phyloP scores from a whole-genome alignment of 2,329 filamentous ascomycete genomes.

The Parastagonospora avenae region DNA sequence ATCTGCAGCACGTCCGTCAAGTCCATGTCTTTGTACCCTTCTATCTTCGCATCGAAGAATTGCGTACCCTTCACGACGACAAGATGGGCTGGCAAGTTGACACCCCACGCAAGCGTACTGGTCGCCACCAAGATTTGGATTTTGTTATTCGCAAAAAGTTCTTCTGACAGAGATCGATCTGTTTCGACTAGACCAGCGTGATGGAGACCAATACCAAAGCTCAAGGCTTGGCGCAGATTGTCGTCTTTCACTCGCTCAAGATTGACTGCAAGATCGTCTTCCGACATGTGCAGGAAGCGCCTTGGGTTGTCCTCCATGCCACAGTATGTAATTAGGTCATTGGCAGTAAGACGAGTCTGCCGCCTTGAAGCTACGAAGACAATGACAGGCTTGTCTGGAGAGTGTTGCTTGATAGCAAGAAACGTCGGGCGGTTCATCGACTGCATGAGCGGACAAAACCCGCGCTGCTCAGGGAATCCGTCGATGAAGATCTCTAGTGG shows the following conservation, averaged over 20 bases:
- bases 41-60: conserved; percentile 96
- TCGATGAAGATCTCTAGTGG: conserved; percentile 97
- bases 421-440: conserved; percentile 99
- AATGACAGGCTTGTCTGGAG: conserved; percentile 94
- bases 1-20: conserved; percentile 97
- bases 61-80: conserved; percentile 98
- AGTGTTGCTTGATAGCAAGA: conserved; percentile 94
- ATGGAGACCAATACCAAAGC: conserved; percentile 95
- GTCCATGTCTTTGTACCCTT: conserved; percentile 99
- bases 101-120: conserved; percentile 95
- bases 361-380: conserved; percentile 96
- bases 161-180: conserved; percentile 88
- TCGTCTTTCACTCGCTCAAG: conserved; percentile 92
- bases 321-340: conserved; percentile 95
- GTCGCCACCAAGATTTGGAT: conserved; percentile 97
- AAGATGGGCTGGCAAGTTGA: conserved; percentile 94
- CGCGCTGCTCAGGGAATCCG: conserved; percentile 91
- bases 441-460: conserved; percentile 97
- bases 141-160: conserved; percentile 96
- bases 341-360: conserved; percentile 92
- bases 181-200: conserved; percentile 96
- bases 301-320: conserved; percentile 98
- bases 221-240: conserved; percentile 88
- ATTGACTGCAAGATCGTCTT: conserved; percentile 89
- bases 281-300: conserved; percentile 89